Evolutionary conservation across 169 alveolate species (phyloP).

Genomic region (Cryptosporidium sp.): DNA sequence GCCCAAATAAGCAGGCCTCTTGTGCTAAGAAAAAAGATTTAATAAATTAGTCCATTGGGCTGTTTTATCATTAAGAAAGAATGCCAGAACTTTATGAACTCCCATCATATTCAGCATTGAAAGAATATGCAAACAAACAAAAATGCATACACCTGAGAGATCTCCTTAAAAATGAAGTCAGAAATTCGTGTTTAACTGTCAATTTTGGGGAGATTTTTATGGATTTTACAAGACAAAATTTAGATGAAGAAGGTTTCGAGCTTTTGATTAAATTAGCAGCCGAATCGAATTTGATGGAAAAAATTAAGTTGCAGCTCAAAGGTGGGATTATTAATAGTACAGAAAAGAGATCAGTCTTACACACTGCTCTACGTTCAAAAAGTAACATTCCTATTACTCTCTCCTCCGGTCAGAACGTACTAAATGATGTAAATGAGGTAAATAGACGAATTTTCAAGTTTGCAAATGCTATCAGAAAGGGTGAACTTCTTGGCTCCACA

Average conservation of each 20-base stretch:
- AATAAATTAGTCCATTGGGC: not conserved
- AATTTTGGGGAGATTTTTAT: conserved; percentile 80
- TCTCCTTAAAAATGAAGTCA: conserved; percentile 78
- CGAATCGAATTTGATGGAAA: conserved; percentile 78
- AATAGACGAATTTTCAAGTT: conserved; percentile 83
- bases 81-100: conserved; percentile 61
- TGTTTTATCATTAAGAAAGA: too few species aligned
- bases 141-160: conserved; percentile 81
- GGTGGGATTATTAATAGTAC: conserved; percentile 95
- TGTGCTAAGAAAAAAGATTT: not conserved
- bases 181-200: conserved; percentile 78
- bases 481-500: conserved; percentile 91
- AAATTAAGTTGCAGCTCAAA: conserved; percentile 80
- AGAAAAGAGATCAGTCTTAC: conserved; percentile 96
- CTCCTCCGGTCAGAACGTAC: conserved; percentile 77
- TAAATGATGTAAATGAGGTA: conserved; percentile 83
- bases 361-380: conserved; percentile 94
- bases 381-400: conserved; percentile 45
- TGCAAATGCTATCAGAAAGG: conserved; percentile 86
- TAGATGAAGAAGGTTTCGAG: conserved; percentile 79
- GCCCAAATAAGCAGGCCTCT: not conserved
- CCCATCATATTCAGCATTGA: conserved; percentile 34
- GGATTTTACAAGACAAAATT: conserved; percentile 86
- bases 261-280: conserved; percentile 79
- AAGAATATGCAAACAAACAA: conserved; percentile 40